Evolutionary conservation across 306 rosid species (phyloP).

Genomic region (Albizia julibrissin): DNA sequence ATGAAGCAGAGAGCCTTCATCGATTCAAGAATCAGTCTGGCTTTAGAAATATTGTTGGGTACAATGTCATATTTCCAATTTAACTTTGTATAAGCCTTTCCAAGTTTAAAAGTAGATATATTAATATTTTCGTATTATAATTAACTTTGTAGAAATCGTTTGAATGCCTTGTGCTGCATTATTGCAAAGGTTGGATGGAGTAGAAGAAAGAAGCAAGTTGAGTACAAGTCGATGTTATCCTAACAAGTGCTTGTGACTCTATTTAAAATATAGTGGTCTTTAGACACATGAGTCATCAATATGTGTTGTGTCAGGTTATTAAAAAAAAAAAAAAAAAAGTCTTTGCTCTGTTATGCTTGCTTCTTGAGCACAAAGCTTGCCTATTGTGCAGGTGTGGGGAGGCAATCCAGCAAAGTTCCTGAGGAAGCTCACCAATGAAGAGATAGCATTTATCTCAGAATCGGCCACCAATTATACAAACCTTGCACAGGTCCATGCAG

Average conservation of each 20-base stretch:
- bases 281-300: not conserved
- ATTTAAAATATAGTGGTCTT: not conserved
- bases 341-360: not conserved
- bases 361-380: conserved; percentile 21
- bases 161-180: conserved; percentile 13
- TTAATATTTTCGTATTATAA: not conserved
- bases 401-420: conserved; percentile 96
- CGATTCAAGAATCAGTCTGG: not conserved
- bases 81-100: not conserved
- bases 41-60: not conserved
- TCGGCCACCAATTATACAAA: conserved; percentile 77
- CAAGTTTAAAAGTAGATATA: not conserved
- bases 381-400: conserved; percentile 78
- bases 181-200: conserved; percentile 16
- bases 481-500: conserved; percentile 96
- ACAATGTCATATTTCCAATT: not conserved
- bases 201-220: conserved; percentile 17
- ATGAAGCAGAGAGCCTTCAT: not conserved
- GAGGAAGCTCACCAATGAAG: conserved; percentile 89
- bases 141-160: not conserved
- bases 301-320: not conserved
- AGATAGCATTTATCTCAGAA: conserved; percentile 79
- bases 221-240: not conserved
- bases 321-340: not conserved
- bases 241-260: not conserved